Evolutionary conservation across 2,329 filamentous ascomycete species (phyloP).

Genomic region (Cordyceps farinosa): DNA sequence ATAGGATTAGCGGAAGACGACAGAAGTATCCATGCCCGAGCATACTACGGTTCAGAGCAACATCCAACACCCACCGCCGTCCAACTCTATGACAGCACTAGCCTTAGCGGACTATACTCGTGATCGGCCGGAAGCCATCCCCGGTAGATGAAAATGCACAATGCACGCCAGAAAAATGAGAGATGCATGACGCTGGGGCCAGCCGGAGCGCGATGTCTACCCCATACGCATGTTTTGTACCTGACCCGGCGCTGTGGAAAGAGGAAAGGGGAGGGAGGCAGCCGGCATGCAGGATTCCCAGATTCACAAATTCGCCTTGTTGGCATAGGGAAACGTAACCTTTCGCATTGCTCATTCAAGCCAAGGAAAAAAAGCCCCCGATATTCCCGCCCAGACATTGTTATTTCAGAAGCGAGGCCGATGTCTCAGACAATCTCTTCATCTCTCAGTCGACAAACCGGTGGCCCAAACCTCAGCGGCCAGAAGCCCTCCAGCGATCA

Average conservation of each 20-base stretch:
- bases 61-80: neutral
- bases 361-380: neutral
- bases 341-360: neutral
- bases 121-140: constrained; percentile 4
- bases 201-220: neutral
- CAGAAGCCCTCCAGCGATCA: neutral
- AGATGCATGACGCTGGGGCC: neutral
- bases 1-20: neutral
- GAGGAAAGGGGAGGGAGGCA: constrained; percentile 3
- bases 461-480: neutral
- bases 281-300: neutral
- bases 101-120: neutral
- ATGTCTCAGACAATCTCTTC: neutral
- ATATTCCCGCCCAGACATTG: neutral
- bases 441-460: neutral
- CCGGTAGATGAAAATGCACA: neutral
- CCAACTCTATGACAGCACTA: neutral
- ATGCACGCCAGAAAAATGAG: constrained; percentile 1
- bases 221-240: neutral
- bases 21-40: neutral
- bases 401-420: neutral
- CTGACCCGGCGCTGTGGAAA: neutral
- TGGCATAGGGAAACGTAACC: neutral
- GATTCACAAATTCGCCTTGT: neutral
- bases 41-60: no score